A percentile compares a stretch with the other conserved stretches of the same genome.
phyloP scores from a whole-genome alignment of 805 yeast genomes.

The Candida lessepsii region DNA sequence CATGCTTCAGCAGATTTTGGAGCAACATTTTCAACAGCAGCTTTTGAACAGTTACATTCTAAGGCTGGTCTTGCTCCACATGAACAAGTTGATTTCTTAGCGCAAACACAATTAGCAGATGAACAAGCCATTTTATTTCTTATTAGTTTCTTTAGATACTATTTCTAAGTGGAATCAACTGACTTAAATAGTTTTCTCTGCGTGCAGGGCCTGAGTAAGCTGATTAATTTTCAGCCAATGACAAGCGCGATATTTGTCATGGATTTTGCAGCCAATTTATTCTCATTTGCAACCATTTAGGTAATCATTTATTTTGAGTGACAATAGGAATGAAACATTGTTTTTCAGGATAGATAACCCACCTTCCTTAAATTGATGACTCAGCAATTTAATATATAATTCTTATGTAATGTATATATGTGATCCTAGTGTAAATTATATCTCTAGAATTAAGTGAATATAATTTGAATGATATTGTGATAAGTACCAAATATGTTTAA shows the following conservation, averaged over 20 bases:
- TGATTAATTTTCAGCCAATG: slow-evolving; percentile 12
- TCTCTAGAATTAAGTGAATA: too few species aligned
- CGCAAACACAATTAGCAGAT: slow-evolving; percentile 53
- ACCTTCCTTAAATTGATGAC: too few species aligned
- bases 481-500: too few species aligned
- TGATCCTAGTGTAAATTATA: too few species aligned
- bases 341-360: too few species aligned
- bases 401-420: too few species aligned
- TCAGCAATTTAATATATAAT: too few species aligned
- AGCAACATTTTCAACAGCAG: slow-evolving; percentile 49
- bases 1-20: slow-evolving; percentile 47
- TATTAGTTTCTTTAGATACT: background rate
- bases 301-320: background rate
- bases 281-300: slow-evolving; percentile 5
- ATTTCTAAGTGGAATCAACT: too few species aligned
- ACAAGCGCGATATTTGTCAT: slow-evolving; percentile 15
- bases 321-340: too few species aligned
- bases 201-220: background rate
- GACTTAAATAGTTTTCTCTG: background rate
- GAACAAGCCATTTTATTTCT: slow-evolving; percentile 29
- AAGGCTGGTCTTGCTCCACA: slow-evolving; percentile 62
- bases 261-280: slow-evolving; percentile 1
- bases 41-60: slow-evolving; percentile 53
- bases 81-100: slow-evolving; percentile 61
- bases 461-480: too few species aligned